These are phyloP conservation scores for Luvunga scandens DNA, from an alignment of 345 rosid genomes.

Conservation along the genomic window DNA sequence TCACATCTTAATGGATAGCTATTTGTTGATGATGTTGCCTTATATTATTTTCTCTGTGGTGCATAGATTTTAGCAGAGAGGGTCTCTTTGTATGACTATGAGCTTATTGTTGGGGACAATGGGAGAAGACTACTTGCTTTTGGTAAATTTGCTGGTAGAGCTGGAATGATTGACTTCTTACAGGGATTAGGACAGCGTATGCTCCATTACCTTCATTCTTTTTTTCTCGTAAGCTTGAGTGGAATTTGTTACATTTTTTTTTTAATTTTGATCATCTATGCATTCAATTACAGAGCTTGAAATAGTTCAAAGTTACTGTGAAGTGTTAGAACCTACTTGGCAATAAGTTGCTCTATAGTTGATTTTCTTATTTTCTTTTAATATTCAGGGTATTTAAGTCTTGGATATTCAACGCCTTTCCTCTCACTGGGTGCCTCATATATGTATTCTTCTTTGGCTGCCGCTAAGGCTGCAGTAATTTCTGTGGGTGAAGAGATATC, in stretches of 20 bases:
- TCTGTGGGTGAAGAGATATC: constrained; percentile 62
- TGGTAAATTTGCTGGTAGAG: constrained; percentile 93
- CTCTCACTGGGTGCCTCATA: constrained; percentile 51
- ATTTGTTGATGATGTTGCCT: background rate
- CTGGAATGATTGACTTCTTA: constrained; percentile 81
- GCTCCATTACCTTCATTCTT: constrained; percentile 10
- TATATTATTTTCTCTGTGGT: background rate
- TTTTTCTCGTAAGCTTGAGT: background rate
- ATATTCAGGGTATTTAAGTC: constrained; percentile 34
- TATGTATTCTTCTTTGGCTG: constrained; percentile 57
- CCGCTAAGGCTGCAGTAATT: constrained; percentile 63
- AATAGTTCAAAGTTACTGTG: background rate
- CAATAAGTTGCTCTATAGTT: background rate
- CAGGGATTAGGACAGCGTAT: constrained; percentile 79
- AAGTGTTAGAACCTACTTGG: background rate
- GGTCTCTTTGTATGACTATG: constrained; percentile 80
- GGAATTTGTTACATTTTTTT: background rate
- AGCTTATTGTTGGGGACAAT: constrained; percentile 71
- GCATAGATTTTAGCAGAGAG: constrained; percentile 64
- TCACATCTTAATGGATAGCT: background rate
- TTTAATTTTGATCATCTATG: background rate
- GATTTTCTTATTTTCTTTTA: background rate
- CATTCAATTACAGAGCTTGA: background rate
- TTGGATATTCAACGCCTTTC: constrained; percentile 56
- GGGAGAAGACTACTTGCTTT: constrained; percentile 70